Conservation (phyloP, 2,329 filamentous ascomycete genomes). For the Apiospora koreana region DNA sequence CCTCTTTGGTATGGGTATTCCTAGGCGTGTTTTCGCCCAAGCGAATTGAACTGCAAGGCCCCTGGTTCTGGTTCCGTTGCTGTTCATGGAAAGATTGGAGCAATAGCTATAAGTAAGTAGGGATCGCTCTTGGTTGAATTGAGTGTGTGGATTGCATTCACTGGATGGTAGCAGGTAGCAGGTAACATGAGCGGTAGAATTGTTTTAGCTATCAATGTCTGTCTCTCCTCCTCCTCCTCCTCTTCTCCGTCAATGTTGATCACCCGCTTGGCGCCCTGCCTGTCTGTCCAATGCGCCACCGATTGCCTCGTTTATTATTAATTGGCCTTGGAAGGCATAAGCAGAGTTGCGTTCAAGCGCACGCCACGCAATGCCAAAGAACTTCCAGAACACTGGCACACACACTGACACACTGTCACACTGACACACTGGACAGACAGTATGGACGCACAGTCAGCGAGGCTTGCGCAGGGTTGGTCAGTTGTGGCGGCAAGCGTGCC, state of each 20-base stretch:
- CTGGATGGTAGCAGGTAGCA: not conserved
- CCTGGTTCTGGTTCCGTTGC: not conserved
- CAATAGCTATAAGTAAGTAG: not conserved
- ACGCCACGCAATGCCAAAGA: not conserved
- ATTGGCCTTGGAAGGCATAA: not conserved
- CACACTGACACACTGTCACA: too few species aligned
- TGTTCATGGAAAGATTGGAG: constrained; percentile 3
- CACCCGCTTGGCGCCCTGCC: not conserved
- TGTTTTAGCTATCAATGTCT: not conserved
- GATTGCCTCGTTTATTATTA: not conserved
- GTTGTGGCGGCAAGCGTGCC: not conserved
- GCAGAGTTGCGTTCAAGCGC: not conserved
- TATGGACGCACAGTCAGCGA: not conserved
- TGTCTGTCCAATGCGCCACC: not conserved
- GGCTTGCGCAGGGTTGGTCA: not conserved
- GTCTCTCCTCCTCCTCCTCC: not conserved
- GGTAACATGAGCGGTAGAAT: not conserved
- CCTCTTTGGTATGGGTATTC: not conserved
- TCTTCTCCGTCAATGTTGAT: not conserved
- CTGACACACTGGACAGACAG: too few species aligned
- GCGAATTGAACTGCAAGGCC: not conserved
- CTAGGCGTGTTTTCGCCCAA: not conserved
- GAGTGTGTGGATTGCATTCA: not conserved
- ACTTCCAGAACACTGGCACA: not conserved
- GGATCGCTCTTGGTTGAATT: not conserved